Conservation (phyloP, 495 filamentous ascomycete genomes). For the Tetracladium setigerum region DNA sequence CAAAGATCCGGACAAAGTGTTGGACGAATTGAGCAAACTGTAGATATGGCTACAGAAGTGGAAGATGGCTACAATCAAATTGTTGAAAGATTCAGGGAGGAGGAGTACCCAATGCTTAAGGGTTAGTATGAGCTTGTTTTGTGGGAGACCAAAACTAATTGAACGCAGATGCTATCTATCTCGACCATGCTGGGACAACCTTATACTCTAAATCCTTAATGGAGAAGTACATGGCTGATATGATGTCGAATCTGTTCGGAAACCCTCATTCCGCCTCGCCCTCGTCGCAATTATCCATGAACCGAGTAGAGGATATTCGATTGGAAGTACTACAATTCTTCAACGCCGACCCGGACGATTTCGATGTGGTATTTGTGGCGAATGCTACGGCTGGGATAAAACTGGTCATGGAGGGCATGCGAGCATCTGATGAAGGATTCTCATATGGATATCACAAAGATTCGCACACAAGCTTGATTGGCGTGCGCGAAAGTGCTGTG, state of each 20-base stretch:
- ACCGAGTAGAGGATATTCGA: slow-evolving; percentile 68
- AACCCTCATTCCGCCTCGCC: slow-evolving; percentile 86
- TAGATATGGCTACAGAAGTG: slow-evolving; percentile 4
- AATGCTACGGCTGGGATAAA: slow-evolving; percentile 92
- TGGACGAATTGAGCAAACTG: neutral
- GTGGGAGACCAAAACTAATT: neutral
- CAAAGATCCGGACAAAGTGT: no score
- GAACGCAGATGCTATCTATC: slow-evolving; percentile 61
- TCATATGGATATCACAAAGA: slow-evolving; percentile 69
- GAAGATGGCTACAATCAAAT: slow-evolving; percentile 49
- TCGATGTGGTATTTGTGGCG: slow-evolving; percentile 85
- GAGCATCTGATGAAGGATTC: slow-evolving; percentile 57
- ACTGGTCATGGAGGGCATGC: slow-evolving; percentile 68
- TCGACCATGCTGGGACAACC: slow-evolving; percentile 91
- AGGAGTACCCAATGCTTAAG: slow-evolving; percentile 80
- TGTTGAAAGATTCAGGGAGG: slow-evolving; percentile 59
- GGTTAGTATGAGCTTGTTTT: slow-evolving; percentile 40
- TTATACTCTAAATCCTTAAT: slow-evolving; percentile 75
- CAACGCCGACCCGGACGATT: slow-evolving; percentile 73
- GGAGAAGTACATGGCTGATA: slow-evolving; percentile 64
- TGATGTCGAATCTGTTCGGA: slow-evolving; percentile 73
- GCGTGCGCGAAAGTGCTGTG: slow-evolving; percentile 64
- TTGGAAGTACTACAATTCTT: slow-evolving; percentile 69
- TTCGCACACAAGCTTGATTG: slow-evolving; percentile 80
- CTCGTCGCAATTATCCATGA: slow-evolving; percentile 70